A percentile compares a stretch with the other conserved stretches of the same genome.
Evolutionary conservation across 495 filamentous ascomycete species (phyloP).

Genomic region (Clohesyomyces aquaticus): DNA sequence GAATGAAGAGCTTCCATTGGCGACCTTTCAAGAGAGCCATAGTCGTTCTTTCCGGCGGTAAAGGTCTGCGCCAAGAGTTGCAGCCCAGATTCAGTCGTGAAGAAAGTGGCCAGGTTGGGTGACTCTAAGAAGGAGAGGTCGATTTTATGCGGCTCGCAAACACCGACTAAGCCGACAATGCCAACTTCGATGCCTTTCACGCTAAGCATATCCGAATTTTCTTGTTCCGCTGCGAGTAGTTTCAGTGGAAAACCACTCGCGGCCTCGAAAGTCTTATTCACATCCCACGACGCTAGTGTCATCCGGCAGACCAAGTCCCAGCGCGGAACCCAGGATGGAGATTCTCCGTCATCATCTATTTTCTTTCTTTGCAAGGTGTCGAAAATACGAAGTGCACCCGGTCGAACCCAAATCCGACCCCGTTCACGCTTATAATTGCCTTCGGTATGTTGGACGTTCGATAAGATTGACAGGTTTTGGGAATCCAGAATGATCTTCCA

Average conservation of each 20-base stretch:
- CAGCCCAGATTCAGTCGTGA: neutral
- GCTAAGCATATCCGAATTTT: neutral
- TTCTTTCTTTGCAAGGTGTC: too few species aligned
- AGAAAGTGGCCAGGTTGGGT: neutral
- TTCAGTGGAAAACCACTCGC: constrained; percentile 3
- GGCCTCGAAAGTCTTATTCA: neutral
- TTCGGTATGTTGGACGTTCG: neutral
- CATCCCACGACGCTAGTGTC: neutral
- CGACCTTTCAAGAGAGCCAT: neutral
- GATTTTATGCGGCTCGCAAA: neutral
- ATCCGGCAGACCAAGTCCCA: neutral
- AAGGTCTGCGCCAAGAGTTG: neutral
- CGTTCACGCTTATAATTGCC: neutral
- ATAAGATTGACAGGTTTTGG: constrained; percentile 3
- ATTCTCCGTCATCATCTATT: too few species aligned
- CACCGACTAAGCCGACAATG: neutral
- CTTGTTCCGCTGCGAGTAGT: neutral
- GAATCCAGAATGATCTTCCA: constrained; percentile 4
- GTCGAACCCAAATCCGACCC: neutral
- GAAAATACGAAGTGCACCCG: too few species aligned
- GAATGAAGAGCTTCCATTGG: neutral
- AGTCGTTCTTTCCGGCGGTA: constrained; percentile 4
- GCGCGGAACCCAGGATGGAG: neutral
- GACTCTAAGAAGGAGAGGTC: neutral
- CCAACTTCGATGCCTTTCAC: constrained; percentile 3